Evolutionary conservation across 257 asterid species (phyloP), one percentile per base, ranked within the genome.

Genomic region (Fraxinus excelsior): DNA sequence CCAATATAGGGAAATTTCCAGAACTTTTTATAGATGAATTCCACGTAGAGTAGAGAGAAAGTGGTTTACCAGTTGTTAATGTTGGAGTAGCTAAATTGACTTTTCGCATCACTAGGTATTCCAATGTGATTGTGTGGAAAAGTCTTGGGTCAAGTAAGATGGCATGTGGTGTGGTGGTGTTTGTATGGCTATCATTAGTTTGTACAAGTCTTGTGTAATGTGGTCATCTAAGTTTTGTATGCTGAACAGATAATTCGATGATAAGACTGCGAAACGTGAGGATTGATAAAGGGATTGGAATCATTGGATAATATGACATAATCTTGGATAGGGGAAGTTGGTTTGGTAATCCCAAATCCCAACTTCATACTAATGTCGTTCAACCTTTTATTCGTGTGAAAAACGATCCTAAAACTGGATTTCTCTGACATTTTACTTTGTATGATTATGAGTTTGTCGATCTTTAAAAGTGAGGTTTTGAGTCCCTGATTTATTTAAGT

Each of bases 1-100:
- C 19, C 75, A 64, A 71, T 71, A 79, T 71, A 44, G 67, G 18
- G 67, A 60, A 23, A 60, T 60, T 23, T 23, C 67, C 14, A 21
- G 29, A 23, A 7, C 13, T 5, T 25, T 23, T 60, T 60, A 60
- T 60, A 60, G 67, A 21, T 25, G 67, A 64, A 58, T 51, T n/a
- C 80, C 67, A 76, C 74, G 84, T 37, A 71, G 37, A 46, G 1
- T 1, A 28, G 32, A 31, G 71, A 34, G 49, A 10, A 10, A 37
- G 42, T 49, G 74, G 44, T 80, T 40, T 70, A 31, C 34, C 66
- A 40, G 38, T 69, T 74, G 76, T 13, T 51, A 70, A 14, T 0
- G 49, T 31, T 21, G 67, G 62, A 18, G 62, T 56, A 56, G 64
- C 64, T 53, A 18, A 16, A 60, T 60, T 60, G 67, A 60, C 67